Evolutionary conservation across 2,329 filamentous ascomycete species (phyloP), one percentile per base, ranked within the genome.

Genomic region (Colletotrichum ledebouriae): DNA sequence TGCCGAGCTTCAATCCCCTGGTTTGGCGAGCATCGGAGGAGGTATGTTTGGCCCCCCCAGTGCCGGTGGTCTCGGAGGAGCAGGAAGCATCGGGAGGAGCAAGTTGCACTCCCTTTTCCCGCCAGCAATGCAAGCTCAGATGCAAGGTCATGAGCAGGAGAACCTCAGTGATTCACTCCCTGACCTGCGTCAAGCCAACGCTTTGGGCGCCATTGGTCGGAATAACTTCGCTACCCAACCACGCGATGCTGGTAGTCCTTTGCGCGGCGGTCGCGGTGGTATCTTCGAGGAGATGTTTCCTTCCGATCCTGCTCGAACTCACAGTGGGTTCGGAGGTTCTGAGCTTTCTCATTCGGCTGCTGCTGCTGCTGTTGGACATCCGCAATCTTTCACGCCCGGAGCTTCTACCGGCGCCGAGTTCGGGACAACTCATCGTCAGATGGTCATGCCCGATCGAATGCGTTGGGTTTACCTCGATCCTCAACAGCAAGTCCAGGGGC

Each of bases 391-490:
- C 22, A 68, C 76, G 12, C 71, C 76, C 1, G 61, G 73, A 73
- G 56, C 72, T 71, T 34, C 71, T 69, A 34, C 74, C 73, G 39
- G 71, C 71, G 10, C 67, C 70, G 44, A 76, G 74, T 71, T 66
- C 81, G 70, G 72, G 72, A 80, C 49, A 72, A 87, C 87, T 56
- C 91, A 94, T 71, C 90, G 94, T 15, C 94, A 92, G 50, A 98
- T 99, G 94, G 95, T 99, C 5, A 98, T 99, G 96, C 96, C 96
- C 2, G 96, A 99, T 78, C 88, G 97, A 13, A 99, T 99, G 94
- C 88, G 95, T 74, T 99, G 96, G 96, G 95, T 98, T 17, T 99
- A 99, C 77, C 90, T 97, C 59, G 96, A 99, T 77, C 96, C 96
- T 5, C 93, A 97, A 76, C 94, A 94, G 22, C 92, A 93, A 70